phyloP scores from a whole-genome alignment of 352 stramenopile species.

The Globisporangium cystogenes region DNA sequence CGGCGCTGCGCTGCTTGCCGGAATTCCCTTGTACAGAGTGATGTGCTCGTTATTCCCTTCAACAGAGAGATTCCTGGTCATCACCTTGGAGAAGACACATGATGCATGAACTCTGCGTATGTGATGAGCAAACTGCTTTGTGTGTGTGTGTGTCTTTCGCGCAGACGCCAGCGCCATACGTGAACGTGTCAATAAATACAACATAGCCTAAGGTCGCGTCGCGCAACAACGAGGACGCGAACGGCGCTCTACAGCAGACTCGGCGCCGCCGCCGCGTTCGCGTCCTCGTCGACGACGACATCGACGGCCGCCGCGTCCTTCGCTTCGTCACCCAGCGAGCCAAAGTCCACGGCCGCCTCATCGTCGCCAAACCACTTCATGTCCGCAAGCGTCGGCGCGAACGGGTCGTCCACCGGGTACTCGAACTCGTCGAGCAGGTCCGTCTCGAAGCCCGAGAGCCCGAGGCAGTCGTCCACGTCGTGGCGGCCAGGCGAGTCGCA shows the following conservation, averaged over 20 bases:
- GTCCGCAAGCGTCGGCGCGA: constrained; percentile 45
- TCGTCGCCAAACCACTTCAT: constrained; percentile 65
- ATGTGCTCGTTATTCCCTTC: no score
- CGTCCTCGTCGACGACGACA: constrained; percentile 24
- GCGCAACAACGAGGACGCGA: background rate
- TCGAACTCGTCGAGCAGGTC: constrained; percentile 80
- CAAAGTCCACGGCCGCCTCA: constrained; percentile 46
- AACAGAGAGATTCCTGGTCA: no score
- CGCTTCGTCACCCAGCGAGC: constrained; percentile 27
- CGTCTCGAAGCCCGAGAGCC: constrained; percentile 43
- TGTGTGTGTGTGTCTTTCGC: no score
- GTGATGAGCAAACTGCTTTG: no score
- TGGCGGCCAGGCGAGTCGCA: constrained; percentile 40
- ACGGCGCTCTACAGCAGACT: background rate
- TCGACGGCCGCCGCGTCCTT: background rate
- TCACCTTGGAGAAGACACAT: no score
- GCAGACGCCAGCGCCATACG: no score
- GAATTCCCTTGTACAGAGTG: no score
- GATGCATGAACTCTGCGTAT: no score
- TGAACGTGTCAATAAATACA: background rate
- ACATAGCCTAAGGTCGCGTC: background rate
- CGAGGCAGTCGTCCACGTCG: constrained; percentile 35
- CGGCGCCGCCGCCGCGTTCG: constrained; percentile 8
- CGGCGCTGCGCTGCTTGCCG: no score
- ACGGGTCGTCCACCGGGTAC: constrained; percentile 75